Evolutionary conservation across 108 stramenopile species (phyloP).

Genomic region (Schizochytrium sp.): DNA sequence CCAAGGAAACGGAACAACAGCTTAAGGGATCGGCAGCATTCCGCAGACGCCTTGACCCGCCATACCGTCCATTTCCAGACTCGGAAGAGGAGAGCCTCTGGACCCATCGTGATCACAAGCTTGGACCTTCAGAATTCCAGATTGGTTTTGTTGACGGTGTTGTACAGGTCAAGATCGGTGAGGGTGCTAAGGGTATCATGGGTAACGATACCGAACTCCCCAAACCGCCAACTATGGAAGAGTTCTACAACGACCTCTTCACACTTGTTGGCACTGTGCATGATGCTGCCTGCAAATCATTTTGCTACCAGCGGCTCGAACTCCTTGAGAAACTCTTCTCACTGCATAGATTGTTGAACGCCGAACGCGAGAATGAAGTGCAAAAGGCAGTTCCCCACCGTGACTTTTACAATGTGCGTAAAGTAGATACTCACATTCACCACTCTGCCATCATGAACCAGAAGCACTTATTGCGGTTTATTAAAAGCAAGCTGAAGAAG

Average conservation of each 20-base stretch:
- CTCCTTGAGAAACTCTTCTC: constrained; percentile 75
- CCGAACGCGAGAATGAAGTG: constrained; percentile 64
- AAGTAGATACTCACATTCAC: constrained; percentile 99
- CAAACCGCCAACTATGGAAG: constrained; percentile 53
- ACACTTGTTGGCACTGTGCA: constrained; percentile 15
- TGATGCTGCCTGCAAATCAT: constrained; percentile 61
- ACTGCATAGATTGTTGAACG: constrained; percentile 75
- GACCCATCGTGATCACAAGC: constrained; percentile 9
- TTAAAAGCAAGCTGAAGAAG: constrained; percentile 89
- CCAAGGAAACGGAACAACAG: neutral
- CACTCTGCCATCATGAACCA: constrained; percentile 95
- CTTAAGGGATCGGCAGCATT: constrained; percentile 27
- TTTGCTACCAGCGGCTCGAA: constrained; percentile 67
- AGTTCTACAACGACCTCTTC: constrained; percentile 63
- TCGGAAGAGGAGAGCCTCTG: constrained; percentile 48
- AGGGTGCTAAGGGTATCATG: constrained; percentile 21
- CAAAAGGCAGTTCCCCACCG: constrained; percentile 78
- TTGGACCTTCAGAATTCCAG: constrained; percentile 34
- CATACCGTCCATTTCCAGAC: constrained; percentile 23
- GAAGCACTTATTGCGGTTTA: constrained; percentile 97
- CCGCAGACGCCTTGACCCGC: constrained; percentile 53
- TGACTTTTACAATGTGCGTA: constrained; percentile 97
- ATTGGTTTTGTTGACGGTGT: constrained; percentile 31
- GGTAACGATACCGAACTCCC: neutral
- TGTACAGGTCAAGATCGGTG: neutral